Percentiles rank a stretch among this genome's conserved stretches.
phyloP scores from a whole-genome alignment of 257 asterid species.

The Euphrasia confusa region DNA sequence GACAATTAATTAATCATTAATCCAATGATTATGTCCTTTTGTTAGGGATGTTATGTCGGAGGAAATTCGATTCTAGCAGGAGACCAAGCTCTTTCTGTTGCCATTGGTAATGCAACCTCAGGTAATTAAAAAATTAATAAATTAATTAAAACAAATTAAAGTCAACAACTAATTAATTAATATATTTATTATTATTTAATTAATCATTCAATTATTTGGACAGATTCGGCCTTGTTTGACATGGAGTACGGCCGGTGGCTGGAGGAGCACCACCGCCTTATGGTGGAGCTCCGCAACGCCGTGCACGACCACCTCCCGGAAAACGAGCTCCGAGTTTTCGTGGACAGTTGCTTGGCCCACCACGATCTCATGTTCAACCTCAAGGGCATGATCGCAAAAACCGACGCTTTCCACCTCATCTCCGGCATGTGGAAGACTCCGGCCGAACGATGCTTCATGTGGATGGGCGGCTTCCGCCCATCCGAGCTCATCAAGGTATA shows the following conservation, averaged over 20 bases:
- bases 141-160: neutral
- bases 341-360: conserved; percentile 60
- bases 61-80: conserved; percentile 56
- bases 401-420: conserved; percentile 68
- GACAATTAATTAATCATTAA: neutral
- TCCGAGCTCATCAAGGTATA: conserved; percentile 83
- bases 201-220: neutral
- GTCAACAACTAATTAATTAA: neutral
- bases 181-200: neutral
- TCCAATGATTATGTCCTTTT: conserved; percentile 15
- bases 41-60: conserved; percentile 61
- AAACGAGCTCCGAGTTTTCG: conserved; percentile 52
- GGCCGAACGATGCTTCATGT: conserved; percentile 81
- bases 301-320: conserved; percentile 62
- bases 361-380: conserved; percentile 52
- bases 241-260: conserved; percentile 82
- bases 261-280: conserved; percentile 68
- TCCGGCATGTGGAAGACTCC: conserved; percentile 94
- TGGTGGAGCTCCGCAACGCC: conserved; percentile 65
- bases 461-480: conserved; percentile 92
- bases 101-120: conserved; percentile 48
- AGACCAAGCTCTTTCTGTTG: conserved; percentile 49
- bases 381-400: conserved; percentile 51
- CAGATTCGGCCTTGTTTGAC: conserved; percentile 62
- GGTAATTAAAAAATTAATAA: conserved; percentile 28